Base-by-base conservation (phyloP, 1,284 basidiomycete species). In the Phaffia rhodozyma region DNA sequence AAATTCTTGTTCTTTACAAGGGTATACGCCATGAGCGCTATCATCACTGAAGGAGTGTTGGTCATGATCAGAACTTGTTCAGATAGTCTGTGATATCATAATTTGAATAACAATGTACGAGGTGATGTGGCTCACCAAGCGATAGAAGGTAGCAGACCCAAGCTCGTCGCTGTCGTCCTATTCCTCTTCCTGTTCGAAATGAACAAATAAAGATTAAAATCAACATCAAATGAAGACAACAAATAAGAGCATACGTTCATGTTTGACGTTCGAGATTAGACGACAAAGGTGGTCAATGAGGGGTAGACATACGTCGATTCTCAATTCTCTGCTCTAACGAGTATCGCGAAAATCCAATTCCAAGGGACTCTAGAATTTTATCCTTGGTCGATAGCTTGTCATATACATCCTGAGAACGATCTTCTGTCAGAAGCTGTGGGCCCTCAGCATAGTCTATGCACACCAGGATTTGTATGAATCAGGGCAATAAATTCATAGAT, bases 321-420 rank as follows among this genome's bases (percentile, higher is more conserved):
- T 91, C 86, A 72, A 92, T 91, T 53, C 86, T 81, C 71, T 91
- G 87, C 67, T 87, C 81, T n/a, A 91, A 67, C 0, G 87, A 86
- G 63, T 85, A 84, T 69, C 73, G 67, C 66, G 70, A 48, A 62
- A 74, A 66, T 9, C 70, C 68, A 30, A 72, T 58, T 0, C 69
- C 70, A 47, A 74, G 67, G 25, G 71, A 52, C 30, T 68, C 70
- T 52, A 75, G 55, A 13, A 72, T 55, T 56, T 72, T 68, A 60
- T 73, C 71, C 58, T 70, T 55, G 0, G 25, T 43, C 16, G 47
- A 54, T 7, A 58, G 55, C 9, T 63, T 60, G 1, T 38, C 50
- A 13, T 38, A 57, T 20, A 47, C 61, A 48, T 54, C 54, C 51
- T 43, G 47, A 51, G 55, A 52, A 2, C 56, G 62, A 32, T 65